Evolutionary conservation across 1,284 basidiomycete species (phyloP).

Genomic region (Cutaneotrichosporon daszewskae): DNA sequence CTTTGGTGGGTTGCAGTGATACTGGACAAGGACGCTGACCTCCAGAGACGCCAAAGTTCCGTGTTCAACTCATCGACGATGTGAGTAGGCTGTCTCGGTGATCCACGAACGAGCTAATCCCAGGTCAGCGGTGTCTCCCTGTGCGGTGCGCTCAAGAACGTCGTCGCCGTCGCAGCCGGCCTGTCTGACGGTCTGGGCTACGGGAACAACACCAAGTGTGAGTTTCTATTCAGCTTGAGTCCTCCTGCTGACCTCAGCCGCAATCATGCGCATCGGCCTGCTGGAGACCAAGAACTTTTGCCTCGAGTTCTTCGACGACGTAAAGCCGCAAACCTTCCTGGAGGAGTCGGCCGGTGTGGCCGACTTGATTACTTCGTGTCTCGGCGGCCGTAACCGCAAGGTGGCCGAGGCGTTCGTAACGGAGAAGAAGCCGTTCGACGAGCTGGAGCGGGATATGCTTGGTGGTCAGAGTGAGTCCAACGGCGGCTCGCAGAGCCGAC

Average conservation of each 20-base stretch:
- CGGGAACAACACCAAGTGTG: conserved; percentile 56
- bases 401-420: conserved; percentile 52
- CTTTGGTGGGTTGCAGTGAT: conserved; percentile 37
- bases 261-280: conserved; percentile 55
- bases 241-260: conserved; percentile 37
- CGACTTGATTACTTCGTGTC: conserved; percentile 56
- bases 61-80: conserved; percentile 54
- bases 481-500: too few species aligned
- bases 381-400: conserved; percentile 55
- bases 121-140: conserved; percentile 51
- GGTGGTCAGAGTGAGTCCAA: conserved; percentile 52
- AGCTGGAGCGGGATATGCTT: conserved; percentile 54
- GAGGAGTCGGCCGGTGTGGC: conserved; percentile 54
- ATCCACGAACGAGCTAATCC: background rate
- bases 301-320: conserved; percentile 54
- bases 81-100: conserved; percentile 28
- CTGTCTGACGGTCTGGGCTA: conserved; percentile 54
- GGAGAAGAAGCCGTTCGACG: conserved; percentile 51
- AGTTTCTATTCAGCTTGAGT: conserved; percentile 9
- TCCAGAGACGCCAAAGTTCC: conserved; percentile 50
- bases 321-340: conserved; percentile 53
- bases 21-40: conserved; percentile 1
- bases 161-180: conserved; percentile 56
- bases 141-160: conserved; percentile 56
- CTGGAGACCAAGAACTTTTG: conserved; percentile 52